phyloP scores from a whole-genome alignment of 2,329 filamentous ascomycete species.

The Bipolaris victoriae region DNA sequence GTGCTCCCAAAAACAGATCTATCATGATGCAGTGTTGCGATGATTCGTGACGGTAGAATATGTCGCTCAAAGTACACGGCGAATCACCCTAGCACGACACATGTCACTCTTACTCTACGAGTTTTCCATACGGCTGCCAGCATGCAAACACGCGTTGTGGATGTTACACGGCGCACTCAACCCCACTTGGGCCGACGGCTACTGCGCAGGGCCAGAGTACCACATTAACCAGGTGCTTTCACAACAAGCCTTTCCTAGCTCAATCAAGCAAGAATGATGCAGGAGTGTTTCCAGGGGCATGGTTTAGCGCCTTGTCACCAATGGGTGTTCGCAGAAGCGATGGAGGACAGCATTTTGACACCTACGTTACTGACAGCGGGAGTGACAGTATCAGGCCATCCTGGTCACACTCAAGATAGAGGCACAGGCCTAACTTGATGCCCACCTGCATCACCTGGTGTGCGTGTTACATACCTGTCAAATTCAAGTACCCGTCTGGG shows the following conservation, averaged over 20 bases:
- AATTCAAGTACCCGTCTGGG: constrained; percentile 35
- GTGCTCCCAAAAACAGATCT: not conserved
- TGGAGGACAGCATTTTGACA: constrained; percentile 40
- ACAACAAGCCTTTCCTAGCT: constrained; percentile 27
- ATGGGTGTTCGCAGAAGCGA: constrained; percentile 36
- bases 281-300: constrained; percentile 33
- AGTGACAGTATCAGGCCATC: constrained; percentile 38
- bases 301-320: constrained; percentile 34
- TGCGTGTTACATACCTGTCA: constrained; percentile 39
- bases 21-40: constrained; percentile 4
- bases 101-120: constrained; percentile 26
- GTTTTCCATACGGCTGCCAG: constrained; percentile 35
- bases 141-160: constrained; percentile 39
- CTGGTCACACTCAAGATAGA: constrained; percentile 24
- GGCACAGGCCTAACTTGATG: constrained; percentile 18
- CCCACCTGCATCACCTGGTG: constrained; percentile 22
- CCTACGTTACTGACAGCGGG: constrained; percentile 42
- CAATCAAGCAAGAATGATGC: constrained; percentile 28
- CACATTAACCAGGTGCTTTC: constrained; percentile 31
- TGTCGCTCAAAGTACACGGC: constrained; percentile 7
- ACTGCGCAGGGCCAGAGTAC: constrained; percentile 41
- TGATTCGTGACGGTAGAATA: constrained; percentile 7
- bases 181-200: constrained; percentile 39
- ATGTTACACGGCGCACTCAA: constrained; percentile 32
- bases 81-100: constrained; percentile 9